A percentile compares a stretch with the other conserved stretches of the same genome.
Evolutionary conservation across 345 rosid species (phyloP).

Genomic region (Excoecaria cochinchinensis): DNA sequence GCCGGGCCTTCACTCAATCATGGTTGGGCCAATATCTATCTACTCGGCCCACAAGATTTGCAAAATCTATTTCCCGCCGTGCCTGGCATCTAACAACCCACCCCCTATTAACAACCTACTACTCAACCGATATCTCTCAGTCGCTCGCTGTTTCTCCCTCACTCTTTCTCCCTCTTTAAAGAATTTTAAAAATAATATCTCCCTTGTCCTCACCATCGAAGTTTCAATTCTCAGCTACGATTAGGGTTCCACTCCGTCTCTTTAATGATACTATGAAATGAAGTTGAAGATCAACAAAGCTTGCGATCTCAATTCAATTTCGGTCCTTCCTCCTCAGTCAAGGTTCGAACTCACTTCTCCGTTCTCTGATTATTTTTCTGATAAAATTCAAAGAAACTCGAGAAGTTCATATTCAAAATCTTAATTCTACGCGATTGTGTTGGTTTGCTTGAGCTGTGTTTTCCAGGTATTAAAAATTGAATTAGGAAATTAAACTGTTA

Average conservation of each 20-base stretch:
- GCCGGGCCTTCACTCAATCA: too few relatives aligned
- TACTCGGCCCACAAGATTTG: not conserved
- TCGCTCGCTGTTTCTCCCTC: not conserved
- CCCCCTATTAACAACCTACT: not conserved
- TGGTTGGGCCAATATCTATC: not conserved
- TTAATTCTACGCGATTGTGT: not conserved
- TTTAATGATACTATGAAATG: slow-evolving; percentile 32
- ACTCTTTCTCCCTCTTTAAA: not conserved
- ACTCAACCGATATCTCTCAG: not conserved
- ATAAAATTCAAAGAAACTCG: not conserved
- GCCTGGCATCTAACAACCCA: not conserved
- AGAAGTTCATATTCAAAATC: not conserved
- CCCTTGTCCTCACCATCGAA: not conserved
- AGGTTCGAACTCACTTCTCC: slow-evolving; percentile 42
- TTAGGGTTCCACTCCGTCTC: slow-evolving; percentile 10
- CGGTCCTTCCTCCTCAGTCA: slow-evolving; percentile 81
- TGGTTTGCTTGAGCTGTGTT: not conserved
- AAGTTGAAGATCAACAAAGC: slow-evolving; percentile 93
- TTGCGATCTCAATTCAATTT: slow-evolving; percentile 80
- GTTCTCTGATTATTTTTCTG: slow-evolving; percentile 15
- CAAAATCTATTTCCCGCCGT: slow-evolving; percentile 14
- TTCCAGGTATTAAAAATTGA: not conserved
- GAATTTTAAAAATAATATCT: slow-evolving; percentile 4
- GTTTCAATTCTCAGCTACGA: not conserved
- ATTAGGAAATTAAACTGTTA: not conserved